Evolutionary conservation across 2,329 filamentous ascomycete species (phyloP), one percentile per base, ranked within the genome.

Genomic region (Colletotrichum sidae): DNA sequence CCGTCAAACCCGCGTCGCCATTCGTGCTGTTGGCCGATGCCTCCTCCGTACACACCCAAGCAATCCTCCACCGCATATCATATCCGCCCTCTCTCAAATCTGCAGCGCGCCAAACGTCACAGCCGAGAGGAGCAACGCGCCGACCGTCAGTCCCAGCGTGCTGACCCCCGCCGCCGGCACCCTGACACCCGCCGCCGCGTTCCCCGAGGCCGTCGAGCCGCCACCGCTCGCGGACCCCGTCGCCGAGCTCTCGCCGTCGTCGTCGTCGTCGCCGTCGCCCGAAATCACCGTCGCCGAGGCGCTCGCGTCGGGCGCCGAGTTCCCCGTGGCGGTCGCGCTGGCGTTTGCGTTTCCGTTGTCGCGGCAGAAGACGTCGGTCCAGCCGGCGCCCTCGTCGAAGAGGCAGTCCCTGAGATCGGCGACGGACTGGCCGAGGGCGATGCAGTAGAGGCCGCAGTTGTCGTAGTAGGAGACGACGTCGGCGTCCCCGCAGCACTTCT

Each of bases 371-470:
- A 84, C 77, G 8, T 77, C 69, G 9, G 68, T 65, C 54, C 74
- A 70, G 35, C 71, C 67, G 35, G 78, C 78, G 38, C 80, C 81
- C 53, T 80, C 70, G 38, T 73, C 68, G 53, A 69, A 74, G 12
- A 85, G 72, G 68, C 83, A 86, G 37, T 68, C 33, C 15, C 62
- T 51, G 17, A 77, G 75, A 33, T 74, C 68, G 38, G 35, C 68
- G 65, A 71, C 65, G 63, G 69, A 72, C 70, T 77, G 74, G 72
- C 69, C 75, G 25, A 74, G 51, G 55, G 75, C 74, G 6, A 74
- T 79, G 69, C 83, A 86, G 81, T 85, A 86, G 65, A 84, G 69
- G 13, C 80, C 81, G 75, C 84, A 86, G 70, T 78, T 73, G 71
- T 79, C 70, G 70, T 80, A 75, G 79, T 84, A 85, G 68, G 74